These are phyloP conservation scores for Xylariaceae sp. DNA, from an alignment of 2,329 filamentous ascomycete genomes.

Conservation along the genomic window DNA sequence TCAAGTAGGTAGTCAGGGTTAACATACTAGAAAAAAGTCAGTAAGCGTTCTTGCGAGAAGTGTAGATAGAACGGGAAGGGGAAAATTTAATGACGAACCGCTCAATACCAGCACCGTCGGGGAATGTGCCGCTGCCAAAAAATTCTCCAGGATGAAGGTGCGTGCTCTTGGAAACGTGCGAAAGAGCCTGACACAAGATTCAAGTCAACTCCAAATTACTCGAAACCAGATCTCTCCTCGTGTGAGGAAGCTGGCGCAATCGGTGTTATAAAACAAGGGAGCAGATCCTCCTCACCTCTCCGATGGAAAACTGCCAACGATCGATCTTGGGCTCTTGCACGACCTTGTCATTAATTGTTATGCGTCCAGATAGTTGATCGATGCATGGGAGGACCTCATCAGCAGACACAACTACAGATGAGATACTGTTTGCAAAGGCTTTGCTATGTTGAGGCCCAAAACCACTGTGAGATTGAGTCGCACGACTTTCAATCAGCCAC, in stretches of 20 bases:
- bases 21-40: background rate
- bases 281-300: conserved; percentile 13
- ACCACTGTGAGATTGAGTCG: conserved; percentile 10
- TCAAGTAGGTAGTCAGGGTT: background rate
- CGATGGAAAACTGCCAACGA: conserved; percentile 23
- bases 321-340: conserved; percentile 18
- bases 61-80: background rate
- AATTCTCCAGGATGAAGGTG: conserved; percentile 26
- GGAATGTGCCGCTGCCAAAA: conserved; percentile 26
- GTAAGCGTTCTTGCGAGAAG: background rate
- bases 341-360: conserved; percentile 19
- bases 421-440: conserved; percentile 26
- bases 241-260: background rate
- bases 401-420: conserved; percentile 21
- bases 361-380: conserved; percentile 18
- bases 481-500: background rate
- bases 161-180: conserved; percentile 22
- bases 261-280: background rate
- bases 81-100: conserved; percentile 6
- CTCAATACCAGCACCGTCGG: conserved; percentile 24
- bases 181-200: conserved; percentile 13
- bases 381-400: conserved; percentile 20
- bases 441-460: conserved; percentile 28
- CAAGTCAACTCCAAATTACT: background rate
- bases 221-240: background rate